Evolutionary conservation across 768 basidiomycete genomes (phyloP).

Genomic region (Dacryopinax spathularia): DNA sequence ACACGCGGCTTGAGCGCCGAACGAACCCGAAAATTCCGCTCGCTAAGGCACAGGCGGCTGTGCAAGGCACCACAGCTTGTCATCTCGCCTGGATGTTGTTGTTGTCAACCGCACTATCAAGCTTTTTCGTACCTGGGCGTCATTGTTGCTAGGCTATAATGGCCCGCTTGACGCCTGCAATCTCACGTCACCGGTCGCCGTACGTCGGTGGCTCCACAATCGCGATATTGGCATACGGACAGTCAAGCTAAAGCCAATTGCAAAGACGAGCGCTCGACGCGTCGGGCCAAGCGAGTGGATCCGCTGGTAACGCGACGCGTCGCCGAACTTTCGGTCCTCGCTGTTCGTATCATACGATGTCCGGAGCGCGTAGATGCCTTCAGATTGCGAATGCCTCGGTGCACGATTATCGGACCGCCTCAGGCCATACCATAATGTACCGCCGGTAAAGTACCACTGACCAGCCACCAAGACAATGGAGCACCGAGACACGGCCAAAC

Average conservation of each 20-base stretch:
- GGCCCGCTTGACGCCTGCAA: neutral
- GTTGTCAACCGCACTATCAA: neutral
- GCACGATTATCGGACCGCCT: no score
- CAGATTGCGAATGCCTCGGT: no score
- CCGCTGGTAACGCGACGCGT: no score
- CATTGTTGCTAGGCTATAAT: neutral
- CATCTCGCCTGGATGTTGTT: no score
- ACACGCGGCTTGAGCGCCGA: neutral
- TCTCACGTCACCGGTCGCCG: neutral
- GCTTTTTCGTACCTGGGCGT: neutral
- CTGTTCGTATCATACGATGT: no score
- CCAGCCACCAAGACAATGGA: neutral
- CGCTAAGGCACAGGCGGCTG: constrained; percentile 2
- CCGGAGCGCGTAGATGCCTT: no score
- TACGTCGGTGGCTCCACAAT: neutral
- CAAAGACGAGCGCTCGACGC: no score
- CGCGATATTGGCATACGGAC: no score
- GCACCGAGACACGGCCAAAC: neutral
- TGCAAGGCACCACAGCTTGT: neutral
- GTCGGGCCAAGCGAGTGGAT: no score
- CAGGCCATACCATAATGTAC: neutral
- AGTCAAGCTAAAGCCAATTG: no score
- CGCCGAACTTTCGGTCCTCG: no score
- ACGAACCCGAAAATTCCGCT: neutral
- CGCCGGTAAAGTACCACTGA: neutral